Conservation (phyloP, 306 rosid species). For the Pueraria montana region DNA sequence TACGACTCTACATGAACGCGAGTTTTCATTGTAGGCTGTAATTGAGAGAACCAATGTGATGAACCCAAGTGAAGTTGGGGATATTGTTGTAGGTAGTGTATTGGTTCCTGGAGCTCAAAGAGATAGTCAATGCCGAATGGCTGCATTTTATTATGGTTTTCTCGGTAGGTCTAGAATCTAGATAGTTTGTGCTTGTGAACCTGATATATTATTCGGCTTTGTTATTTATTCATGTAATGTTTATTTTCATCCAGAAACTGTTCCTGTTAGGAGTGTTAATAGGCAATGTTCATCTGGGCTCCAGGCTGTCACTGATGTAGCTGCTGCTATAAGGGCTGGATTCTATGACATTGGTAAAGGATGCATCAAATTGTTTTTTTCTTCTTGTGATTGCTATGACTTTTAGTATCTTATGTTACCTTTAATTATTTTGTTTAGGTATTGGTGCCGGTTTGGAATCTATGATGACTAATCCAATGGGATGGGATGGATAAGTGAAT, state of each 20-base stretch:
- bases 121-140: slow-evolving; percentile 97
- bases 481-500: slow-evolving; percentile 91
- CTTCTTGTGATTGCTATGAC: background rate
- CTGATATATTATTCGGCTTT: background rate
- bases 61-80: slow-evolving; percentile 93
- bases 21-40: slow-evolving; percentile 66
- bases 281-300: slow-evolving; percentile 98
- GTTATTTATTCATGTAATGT: slow-evolving; percentile 32
- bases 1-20: background rate
- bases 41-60: slow-evolving; percentile 82
- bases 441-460: slow-evolving; percentile 99
- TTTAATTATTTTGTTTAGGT: slow-evolving; percentile 55
- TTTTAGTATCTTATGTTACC: slow-evolving; percentile 11
- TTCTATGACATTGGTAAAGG: slow-evolving; percentile 77
- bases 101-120: slow-evolving; percentile 90
- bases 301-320: slow-evolving; percentile 97
- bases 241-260: slow-evolving; percentile 70
- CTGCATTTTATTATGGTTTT: slow-evolving; percentile 96
- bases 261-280: slow-evolving; percentile 90
- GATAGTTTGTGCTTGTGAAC: background rate
- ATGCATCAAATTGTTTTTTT: slow-evolving; percentile 4
- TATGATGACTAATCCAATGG: slow-evolving; percentile 85
- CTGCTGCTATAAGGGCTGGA: slow-evolving; percentile 93
- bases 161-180: slow-evolving; percentile 66
- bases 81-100: slow-evolving; percentile 89